Evolutionary conservation across 1,284 basidiomycete genomes (phyloP).

Genomic region (Caloboletus inedulis): DNA sequence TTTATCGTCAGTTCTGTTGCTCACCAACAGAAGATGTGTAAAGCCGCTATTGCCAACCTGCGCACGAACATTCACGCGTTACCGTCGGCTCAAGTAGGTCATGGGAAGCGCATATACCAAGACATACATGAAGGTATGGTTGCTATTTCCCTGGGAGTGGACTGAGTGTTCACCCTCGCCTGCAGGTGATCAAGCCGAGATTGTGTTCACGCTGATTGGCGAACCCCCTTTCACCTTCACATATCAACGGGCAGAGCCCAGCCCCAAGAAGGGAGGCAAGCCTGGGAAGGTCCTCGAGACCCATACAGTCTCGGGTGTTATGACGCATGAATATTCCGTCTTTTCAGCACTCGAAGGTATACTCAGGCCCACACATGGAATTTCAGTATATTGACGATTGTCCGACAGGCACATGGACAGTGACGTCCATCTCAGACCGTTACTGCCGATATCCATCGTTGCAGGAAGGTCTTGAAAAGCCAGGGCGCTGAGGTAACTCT

Average conservation of each 20-base stretch:
- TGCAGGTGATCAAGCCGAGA: constrained; percentile 86
- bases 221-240: constrained; percentile 96
- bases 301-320: constrained; percentile 81
- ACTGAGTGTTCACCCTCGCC: constrained; percentile 6
- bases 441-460: constrained; percentile 76
- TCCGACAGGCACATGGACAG: constrained; percentile 78
- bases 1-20: constrained; percentile 85
- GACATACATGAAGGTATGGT: constrained; percentile 81
- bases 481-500: constrained; percentile 19
- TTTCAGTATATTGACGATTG: constrained; percentile 13
- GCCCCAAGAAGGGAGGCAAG: constrained; percentile 58
- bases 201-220: constrained; percentile 84
- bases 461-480: constrained; percentile 39
- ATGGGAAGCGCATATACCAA: constrained; percentile 78
- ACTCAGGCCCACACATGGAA: constrained; percentile 20
- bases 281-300: constrained; percentile 80
- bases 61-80: constrained; percentile 77
- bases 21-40: constrained; percentile 88
- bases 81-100: constrained; percentile 83
- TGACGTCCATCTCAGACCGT: constrained; percentile 84
- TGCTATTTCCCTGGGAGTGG: background rate
- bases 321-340: constrained; percentile 78
- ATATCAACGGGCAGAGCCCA: constrained; percentile 78
- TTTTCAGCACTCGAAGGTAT: constrained; percentile 84
- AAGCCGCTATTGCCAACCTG: constrained; percentile 75